Conservation (phyloP, 768 basidiomycete species). For the Boletus speciosus region DNA sequence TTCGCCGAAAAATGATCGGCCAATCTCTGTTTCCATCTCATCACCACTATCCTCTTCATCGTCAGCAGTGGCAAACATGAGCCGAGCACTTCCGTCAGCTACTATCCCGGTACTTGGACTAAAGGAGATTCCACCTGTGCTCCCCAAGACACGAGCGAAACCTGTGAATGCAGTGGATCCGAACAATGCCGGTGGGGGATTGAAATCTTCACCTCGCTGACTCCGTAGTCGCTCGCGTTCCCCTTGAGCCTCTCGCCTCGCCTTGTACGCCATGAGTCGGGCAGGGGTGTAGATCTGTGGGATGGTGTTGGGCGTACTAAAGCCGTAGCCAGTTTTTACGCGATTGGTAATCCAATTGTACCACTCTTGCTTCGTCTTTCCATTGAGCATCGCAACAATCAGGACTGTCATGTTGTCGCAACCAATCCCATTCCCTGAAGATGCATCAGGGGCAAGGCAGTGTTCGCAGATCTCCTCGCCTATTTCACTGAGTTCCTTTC, state of each 20-base stretch:
- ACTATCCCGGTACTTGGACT: constrained; percentile 51
- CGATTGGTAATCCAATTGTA: constrained; percentile 84
- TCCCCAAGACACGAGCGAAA: constrained; percentile 54
- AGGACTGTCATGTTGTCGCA: constrained; percentile 99
- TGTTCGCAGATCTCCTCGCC: constrained; percentile 87
- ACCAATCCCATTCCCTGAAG: constrained; percentile 87
- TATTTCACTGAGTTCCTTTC: constrained; percentile 76
- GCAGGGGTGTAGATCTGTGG: constrained; percentile 74
- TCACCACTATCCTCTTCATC: constrained; percentile 61
- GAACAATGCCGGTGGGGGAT: constrained; percentile 24
- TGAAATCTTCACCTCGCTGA: constrained; percentile 35
- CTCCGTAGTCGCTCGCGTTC: constrained; percentile 40
- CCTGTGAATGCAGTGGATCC: constrained; percentile 40
- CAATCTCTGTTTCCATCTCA: constrained; percentile 35
- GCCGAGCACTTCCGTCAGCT: constrained; percentile 40
- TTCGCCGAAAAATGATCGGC: constrained; percentile 48
- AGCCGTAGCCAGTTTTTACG: constrained; percentile 72
- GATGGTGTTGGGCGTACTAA: constrained; percentile 67
- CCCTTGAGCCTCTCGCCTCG: constrained; percentile 56
- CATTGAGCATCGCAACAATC: constrained; percentile 83
- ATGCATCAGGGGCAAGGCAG: constrained; percentile 91
- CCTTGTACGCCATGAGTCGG: constrained; percentile 60
- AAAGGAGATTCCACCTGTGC: constrained; percentile 64
- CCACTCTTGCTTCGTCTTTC: constrained; percentile 90
- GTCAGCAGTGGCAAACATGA: constrained; percentile 63